These are phyloP conservation scores for Aegilops umbellulata DNA, from an alignment of 176 grass and related monocot genomes.

Conservation along the genomic window DNA sequence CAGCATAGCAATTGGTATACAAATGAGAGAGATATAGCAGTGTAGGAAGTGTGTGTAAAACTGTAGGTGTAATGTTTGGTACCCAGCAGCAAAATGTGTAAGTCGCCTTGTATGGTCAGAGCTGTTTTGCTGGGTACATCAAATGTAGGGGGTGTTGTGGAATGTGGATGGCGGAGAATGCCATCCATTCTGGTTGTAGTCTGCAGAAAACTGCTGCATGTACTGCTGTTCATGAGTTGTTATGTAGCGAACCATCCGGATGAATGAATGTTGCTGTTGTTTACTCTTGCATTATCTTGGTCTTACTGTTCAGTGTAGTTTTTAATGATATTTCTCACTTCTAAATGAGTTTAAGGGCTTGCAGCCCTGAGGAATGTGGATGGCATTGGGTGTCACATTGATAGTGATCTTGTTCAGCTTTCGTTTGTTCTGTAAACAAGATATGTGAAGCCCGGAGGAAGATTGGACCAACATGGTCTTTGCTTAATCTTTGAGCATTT, in stretches of 20 bases:
- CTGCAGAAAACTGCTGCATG: slow-evolving; percentile 11
- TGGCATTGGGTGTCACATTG: neutral
- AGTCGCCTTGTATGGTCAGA: slow-evolving; percentile 30
- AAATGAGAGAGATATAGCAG: slow-evolving; percentile 11
- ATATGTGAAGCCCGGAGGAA: neutral
- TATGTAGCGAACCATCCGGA: neutral
- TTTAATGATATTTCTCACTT: neutral
- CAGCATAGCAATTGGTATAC: slow-evolving; percentile 48
- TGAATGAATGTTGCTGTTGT: neutral
- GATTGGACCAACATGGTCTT: neutral
- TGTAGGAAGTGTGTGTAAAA: slow-evolving; percentile 41
- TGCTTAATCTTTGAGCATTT: neutral
- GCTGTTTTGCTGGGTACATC: slow-evolving; percentile 26
- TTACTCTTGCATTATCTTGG: neutral
- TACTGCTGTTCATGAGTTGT: neutral
- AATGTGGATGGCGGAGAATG: neutral
- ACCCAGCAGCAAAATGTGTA: slow-evolving; percentile 37
- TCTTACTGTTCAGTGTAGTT: neutral
- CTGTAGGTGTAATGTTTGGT: slow-evolving; percentile 34
- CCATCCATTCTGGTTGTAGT: slow-evolving; percentile 33
- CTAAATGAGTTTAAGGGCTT: neutral
- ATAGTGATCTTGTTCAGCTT: neutral
- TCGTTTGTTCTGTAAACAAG: neutral
- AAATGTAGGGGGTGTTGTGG: neutral
- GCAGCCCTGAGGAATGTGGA: neutral